A percentile compares a stretch with the other conserved stretches of the same genome.
Conservation (phyloP, 1,284 basidiomycete species). For the Malassezia dermatis region DNA sequence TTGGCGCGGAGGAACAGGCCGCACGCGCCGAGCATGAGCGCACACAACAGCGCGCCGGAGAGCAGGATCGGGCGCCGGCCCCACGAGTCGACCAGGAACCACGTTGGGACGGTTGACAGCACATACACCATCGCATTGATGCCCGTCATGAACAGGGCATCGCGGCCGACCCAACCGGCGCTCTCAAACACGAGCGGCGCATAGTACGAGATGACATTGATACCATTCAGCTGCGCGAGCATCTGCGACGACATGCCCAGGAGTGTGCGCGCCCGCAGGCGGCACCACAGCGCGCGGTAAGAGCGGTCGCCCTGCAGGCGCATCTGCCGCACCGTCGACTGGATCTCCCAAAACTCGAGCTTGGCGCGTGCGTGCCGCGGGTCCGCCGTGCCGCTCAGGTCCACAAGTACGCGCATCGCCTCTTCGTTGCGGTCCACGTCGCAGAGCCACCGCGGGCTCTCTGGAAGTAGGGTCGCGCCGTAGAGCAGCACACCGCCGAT, state of each 20-base stretch:
- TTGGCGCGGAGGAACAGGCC: constrained; percentile 92
- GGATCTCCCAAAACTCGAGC: constrained; percentile 84
- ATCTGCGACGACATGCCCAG: constrained; percentile 96
- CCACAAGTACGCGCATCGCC: constrained; percentile 77
- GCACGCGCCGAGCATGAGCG: constrained; percentile 62
- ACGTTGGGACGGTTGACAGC: constrained; percentile 54
- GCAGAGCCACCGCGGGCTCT: constrained; percentile 89
- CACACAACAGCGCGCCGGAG: constrained; percentile 73
- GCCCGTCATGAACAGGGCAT: constrained; percentile 93
- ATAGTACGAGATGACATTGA: constrained; percentile 77
- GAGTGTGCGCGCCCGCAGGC: constrained; percentile 76
- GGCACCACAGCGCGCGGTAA: constrained; percentile 74
- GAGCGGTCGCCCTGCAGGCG: constrained; percentile 58
- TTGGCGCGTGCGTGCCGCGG: constrained; percentile 62
- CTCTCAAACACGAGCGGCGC: constrained; percentile 54
- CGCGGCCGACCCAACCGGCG: constrained; percentile 93
- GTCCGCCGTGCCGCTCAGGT: constrained; percentile 71
- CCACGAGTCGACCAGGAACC: constrained; percentile 88
- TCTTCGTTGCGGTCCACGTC: constrained; percentile 76
- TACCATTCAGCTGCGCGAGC: constrained; percentile 68
- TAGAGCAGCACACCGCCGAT: constrained; percentile 72
- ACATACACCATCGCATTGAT: constrained; percentile 62
- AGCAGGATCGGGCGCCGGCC: constrained; percentile 80
- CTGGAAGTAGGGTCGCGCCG: constrained; percentile 78
- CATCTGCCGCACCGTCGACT: constrained; percentile 56